Conservation (phyloP, 192 early-diverging fungal genomes). For the Rhizoclosmatium sp. region DNA sequence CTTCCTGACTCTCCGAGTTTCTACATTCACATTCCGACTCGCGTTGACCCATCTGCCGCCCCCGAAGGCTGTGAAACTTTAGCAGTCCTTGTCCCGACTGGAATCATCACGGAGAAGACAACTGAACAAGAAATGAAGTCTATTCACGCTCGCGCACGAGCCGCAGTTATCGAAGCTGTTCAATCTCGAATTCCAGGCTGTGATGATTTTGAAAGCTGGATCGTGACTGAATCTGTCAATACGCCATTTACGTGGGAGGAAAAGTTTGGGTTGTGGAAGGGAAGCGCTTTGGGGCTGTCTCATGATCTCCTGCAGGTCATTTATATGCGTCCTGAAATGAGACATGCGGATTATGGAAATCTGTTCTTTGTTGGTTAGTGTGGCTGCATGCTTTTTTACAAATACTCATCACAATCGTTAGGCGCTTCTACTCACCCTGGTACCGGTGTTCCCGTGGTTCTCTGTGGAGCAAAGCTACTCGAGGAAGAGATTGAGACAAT, state of each 20-base stretch:
- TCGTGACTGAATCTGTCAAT: slow-evolving; percentile 59
- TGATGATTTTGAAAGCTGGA: slow-evolving; percentile 46
- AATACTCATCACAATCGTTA: not conserved
- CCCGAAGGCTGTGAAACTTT: slow-evolving; percentile 56
- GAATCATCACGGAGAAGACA: slow-evolving; percentile 44
- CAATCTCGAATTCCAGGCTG: slow-evolving; percentile 45
- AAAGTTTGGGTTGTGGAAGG: slow-evolving; percentile 64
- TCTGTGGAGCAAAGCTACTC: slow-evolving; percentile 60
- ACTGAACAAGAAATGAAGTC: slow-evolving; percentile 9
- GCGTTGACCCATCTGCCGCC: slow-evolving; percentile 58
- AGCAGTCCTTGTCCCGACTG: slow-evolving; percentile 63
- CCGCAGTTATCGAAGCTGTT: slow-evolving; percentile 48
- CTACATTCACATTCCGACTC: slow-evolving; percentile 64
- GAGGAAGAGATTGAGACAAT: slow-evolving; percentile 48
- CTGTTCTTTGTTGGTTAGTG: slow-evolving; percentile 64
- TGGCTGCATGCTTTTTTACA: not conserved
- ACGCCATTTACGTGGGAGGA: slow-evolving; percentile 58
- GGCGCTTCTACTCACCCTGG: slow-evolving; percentile 69
- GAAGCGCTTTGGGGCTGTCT: slow-evolving; percentile 63
- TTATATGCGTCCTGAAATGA: slow-evolving; percentile 59
- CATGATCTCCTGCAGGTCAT: slow-evolving; percentile 63
- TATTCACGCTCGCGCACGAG: slow-evolving; percentile 49
- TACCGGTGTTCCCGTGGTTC: slow-evolving; percentile 67
- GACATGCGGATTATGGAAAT: slow-evolving; percentile 58
- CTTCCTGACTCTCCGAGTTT: slow-evolving; percentile 61